Evolutionary conservation across 495 filamentous ascomycete species (phyloP), one percentile per base, ranked within the genome.

Genomic region (Viridothelium virens): DNA sequence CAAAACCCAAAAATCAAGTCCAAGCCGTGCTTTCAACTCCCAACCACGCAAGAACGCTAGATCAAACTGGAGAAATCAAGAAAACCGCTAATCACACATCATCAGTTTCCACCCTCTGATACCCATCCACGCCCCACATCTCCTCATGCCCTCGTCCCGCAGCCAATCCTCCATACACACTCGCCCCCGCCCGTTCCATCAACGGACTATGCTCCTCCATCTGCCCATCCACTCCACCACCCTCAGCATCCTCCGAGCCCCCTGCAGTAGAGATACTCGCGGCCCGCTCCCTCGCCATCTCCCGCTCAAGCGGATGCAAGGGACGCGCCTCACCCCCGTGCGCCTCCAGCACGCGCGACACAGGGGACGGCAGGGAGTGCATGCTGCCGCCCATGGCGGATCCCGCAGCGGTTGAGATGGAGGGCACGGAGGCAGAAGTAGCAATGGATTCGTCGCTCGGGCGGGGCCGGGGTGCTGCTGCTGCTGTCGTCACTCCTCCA

Each of bases 21-120:
- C n/a, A 59, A 33, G 53, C 53, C 31, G 36, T 59, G 53, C 53
- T 36, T 59, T 36, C 1, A 59, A 36, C 5, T 7, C 3, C 11
- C 48, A 53, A 53, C 1, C 0, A 1, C 2, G 48, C 48, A 18
- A 14, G 48, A 53, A 53, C 48, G 48, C 48, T 53, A 53, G 25
- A 5, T 10, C 53, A 59, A 36, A 33, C 14, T 16, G 48, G 16
- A 18, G 10, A 1, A 18, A 14, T 14, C 48, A 18, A 53, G 16
- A 53, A 53, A 5, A 59, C 53, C 53, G 0, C 33, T 33, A 33
- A 7, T 59, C 53, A 59, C 4, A 59, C 53, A 59, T 59, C 53
- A 59, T 59, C 11, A 18, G 53, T 59, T 31, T 59, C 53, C 53
- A 59, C 53, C 53, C 53, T 59, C 53, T 34, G 31, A 59, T 59